Percentiles rank a stretch among this genome's conserved stretches.
Evolutionary conservation across 2,329 filamentous ascomycete genomes (phyloP).

Genomic region (Hypoxylon sp.): DNA sequence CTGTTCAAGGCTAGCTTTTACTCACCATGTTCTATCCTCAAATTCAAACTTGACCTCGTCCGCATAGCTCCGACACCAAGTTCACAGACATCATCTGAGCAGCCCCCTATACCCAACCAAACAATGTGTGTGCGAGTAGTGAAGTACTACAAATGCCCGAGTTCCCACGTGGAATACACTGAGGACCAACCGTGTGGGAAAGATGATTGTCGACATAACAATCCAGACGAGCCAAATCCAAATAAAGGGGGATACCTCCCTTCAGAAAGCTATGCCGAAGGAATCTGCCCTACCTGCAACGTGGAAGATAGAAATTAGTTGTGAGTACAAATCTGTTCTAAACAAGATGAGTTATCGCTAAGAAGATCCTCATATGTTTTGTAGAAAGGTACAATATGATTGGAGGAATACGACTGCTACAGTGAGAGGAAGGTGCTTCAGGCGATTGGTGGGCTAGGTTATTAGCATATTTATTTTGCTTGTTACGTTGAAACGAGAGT

Average conservation of each 20-base stretch:
- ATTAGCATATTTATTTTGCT: background rate
- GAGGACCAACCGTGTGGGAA: conserved; percentile 9
- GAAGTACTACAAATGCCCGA: conserved; percentile 9
- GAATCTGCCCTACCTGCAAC: conserved; percentile 24
- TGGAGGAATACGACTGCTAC: background rate
- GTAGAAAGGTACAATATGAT: background rate
- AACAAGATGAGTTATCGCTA: background rate
- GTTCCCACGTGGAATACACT: conserved; percentile 8
- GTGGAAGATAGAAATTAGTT: conserved; percentile 14
- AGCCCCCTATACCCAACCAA: background rate
- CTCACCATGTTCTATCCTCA: background rate
- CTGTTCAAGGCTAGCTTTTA: background rate
- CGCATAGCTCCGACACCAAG: background rate
- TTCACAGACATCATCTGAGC: background rate
- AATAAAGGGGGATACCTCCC: background rate
- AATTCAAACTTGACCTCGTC: background rate
- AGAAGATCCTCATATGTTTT: background rate
- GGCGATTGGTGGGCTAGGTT: background rate
- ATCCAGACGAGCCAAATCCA: conserved; percentile 8
- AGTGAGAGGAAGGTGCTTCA: background rate
- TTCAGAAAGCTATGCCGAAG: background rate
- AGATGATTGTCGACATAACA: background rate
- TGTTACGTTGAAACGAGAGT: background rate
- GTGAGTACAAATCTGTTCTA: background rate
- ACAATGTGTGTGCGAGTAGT: conserved; percentile 15